Conservation (phyloP, 208 protist genomes). For the Leishmania amazonensis region DNA sequence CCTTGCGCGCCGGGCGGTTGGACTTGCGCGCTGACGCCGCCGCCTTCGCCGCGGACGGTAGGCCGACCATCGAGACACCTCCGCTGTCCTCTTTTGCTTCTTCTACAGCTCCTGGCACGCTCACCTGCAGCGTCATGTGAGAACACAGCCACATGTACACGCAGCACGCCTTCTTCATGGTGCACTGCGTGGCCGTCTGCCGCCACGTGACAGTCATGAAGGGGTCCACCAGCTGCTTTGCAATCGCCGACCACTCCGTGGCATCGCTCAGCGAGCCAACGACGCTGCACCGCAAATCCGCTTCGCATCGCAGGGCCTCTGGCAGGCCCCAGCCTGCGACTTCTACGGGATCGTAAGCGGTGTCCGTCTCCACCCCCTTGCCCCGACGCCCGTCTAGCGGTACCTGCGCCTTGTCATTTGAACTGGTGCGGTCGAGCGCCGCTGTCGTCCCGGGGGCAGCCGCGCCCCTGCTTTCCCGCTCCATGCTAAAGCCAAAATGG, state of each 20-base stretch:
- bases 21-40: slow-evolving; percentile 13
- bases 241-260: slow-evolving; percentile 23
- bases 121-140: slow-evolving; percentile 37
- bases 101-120: slow-evolving; percentile 11
- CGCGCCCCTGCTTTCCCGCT: slow-evolving; percentile 38
- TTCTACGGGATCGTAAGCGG: slow-evolving; percentile 24
- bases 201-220: slow-evolving; percentile 64
- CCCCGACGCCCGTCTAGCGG: not conserved
- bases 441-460: not conserved
- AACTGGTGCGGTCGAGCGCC: not conserved
- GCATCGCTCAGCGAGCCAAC: slow-evolving; percentile 28
- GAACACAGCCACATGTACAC: slow-evolving; percentile 75
- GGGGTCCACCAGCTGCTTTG: slow-evolving; percentile 37
- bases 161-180: slow-evolving; percentile 57
- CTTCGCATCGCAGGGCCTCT: slow-evolving; percentile 36
- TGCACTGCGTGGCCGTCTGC: slow-evolving; percentile 58
- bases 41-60: slow-evolving; percentile 7
- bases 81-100: slow-evolving; percentile 11
- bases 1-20: not conserved
- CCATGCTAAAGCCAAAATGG: slow-evolving; percentile 85
- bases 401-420: not conserved
- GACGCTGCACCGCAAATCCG: slow-evolving; percentile 33
- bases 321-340: slow-evolving; percentile 54
- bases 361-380: not conserved
- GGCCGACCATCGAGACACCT: not conserved